phyloP scores from a whole-genome alignment of 225 moss, liverwort and hornwort species.

The Pseudisothecium myosuroides region DNA sequence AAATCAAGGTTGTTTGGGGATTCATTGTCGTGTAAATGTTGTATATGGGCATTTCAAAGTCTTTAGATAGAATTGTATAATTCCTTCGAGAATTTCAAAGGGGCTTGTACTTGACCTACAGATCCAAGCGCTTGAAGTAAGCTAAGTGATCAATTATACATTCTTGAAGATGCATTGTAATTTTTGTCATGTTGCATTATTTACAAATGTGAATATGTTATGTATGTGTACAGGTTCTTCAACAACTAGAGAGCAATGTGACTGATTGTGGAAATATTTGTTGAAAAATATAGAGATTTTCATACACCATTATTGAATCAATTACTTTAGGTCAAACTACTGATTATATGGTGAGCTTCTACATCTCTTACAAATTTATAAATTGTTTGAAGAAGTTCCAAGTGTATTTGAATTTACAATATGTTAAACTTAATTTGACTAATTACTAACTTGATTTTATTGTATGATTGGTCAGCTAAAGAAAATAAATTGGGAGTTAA shows the following conservation, averaged over 20 bases:
- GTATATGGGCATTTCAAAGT: too few relatives aligned
- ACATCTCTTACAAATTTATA: background rate
- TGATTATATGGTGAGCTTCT: background rate
- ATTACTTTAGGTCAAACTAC: background rate
- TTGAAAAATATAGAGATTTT: background rate
- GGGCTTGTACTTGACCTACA: background rate
- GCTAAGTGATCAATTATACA: background rate
- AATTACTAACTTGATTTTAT: background rate
- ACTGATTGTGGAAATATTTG: background rate
- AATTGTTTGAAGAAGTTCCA: background rate
- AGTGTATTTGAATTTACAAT: background rate
- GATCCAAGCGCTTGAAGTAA: background rate
- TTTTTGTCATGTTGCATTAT: background rate
- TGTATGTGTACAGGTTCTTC: background rate
- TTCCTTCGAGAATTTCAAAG: background rate
- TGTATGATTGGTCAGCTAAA: background rate
- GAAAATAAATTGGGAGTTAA: background rate
- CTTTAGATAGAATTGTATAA: background rate
- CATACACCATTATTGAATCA: background rate
- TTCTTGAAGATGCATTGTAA: background rate
- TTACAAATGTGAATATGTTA: background rate
- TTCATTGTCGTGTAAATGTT: too few relatives aligned
- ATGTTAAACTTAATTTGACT: background rate
- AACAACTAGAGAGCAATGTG: background rate
- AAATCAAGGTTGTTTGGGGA: too few relatives aligned